Evolutionary conservation across 495 filamentous ascomycete species (phyloP).

Genomic region (Viridothelium virens): DNA sequence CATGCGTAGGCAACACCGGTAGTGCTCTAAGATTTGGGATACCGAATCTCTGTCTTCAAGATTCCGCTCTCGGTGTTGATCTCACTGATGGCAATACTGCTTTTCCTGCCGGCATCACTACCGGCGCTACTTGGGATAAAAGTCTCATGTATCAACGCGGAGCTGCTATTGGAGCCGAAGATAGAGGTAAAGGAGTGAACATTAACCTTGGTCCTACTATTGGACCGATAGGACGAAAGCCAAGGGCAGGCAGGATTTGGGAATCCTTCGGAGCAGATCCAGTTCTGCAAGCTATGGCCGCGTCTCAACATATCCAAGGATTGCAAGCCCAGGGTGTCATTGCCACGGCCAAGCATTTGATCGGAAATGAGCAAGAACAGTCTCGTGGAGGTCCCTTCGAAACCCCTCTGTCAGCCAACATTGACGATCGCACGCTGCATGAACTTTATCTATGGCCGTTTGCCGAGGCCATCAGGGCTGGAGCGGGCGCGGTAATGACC

Average conservation of each 20-base stretch:
- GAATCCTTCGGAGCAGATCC: slow-evolving; percentile 42
- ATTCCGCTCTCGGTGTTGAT: slow-evolving; percentile 75
- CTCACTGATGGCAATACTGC: slow-evolving; percentile 34
- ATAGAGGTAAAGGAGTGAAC: slow-evolving; percentile 47
- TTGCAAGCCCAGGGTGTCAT: slow-evolving; percentile 34
- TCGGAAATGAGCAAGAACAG: slow-evolving; percentile 39
- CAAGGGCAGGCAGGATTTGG: slow-evolving; percentile 73
- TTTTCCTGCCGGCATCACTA: slow-evolving; percentile 32
- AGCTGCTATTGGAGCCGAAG: slow-evolving; percentile 31
- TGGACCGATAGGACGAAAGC: slow-evolving; percentile 50
- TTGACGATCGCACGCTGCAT: slow-evolving; percentile 91
- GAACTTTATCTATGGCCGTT: slow-evolving; percentile 87
- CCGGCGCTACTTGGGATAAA: slow-evolving; percentile 35
- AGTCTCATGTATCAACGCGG: slow-evolving; percentile 28
- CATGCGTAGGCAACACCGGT: slow-evolving; percentile 48
- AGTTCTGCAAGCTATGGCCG: slow-evolving; percentile 32
- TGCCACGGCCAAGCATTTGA: slow-evolving; percentile 32
- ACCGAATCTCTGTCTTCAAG: slow-evolving; percentile 77
- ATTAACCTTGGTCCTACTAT: slow-evolving; percentile 80
- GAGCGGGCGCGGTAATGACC: slow-evolving; percentile 59
- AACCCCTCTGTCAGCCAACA: slow-evolving; percentile 44
- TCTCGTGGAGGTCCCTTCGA: slow-evolving; percentile 39
- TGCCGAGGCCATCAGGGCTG: slow-evolving; percentile 44
- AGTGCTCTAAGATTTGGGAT: slow-evolving; percentile 60
- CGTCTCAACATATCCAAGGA: slow-evolving; percentile 29